Evolutionary conservation across 768 basidiomycete species (phyloP), one percentile per base, ranked within the genome.

Genomic region (Trametes cinnabarina): DNA sequence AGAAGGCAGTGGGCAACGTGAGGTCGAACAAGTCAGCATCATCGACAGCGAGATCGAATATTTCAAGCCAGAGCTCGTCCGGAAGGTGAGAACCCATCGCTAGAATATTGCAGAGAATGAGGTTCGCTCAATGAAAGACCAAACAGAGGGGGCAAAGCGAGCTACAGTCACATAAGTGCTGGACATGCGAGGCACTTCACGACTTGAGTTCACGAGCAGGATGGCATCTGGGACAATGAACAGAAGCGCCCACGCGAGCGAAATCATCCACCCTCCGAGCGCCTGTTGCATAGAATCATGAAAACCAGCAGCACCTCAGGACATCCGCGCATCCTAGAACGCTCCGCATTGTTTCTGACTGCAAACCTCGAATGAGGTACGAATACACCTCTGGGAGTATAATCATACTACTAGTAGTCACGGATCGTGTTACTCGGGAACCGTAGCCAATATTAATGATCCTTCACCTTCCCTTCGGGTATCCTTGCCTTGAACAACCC

Each of bases 401-500:
- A n/a, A n/a, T n/a, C n/a, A n/a, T n/a, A n/a, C n/a, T n/a, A n/a
- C n/a, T n/a, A n/a, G n/a, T n/a, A n/a, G n/a, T n/a, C n/a, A n/a
- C n/a, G n/a, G n/a, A n/a, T n/a, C n/a, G n/a, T n/a, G n/a, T n/a
- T n/a, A n/a, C n/a, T n/a, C n/a, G n/a, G n/a, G n/a, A n/a, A n/a
- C n/a, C n/a, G n/a, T n/a, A 7, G 26, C 15, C 47, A 14, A 25
- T 40, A 28, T 37, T 56, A 76, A 46, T 75, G 73, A 19, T 73
- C 73, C 23, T 71, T 72, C 8, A 75, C 78, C 64, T 87, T 90
- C 3, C 89, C 88, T 69, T 91, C 90, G 8, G 88, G 87, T 32
- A 69, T 81, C 42, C 90, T 75, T 14, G 87, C 77, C 67, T 84
- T 89, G 76, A 94, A 96, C 8, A 82, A 65, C 0, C 88, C 92